Conservation (phyloP, 2,329 filamentous ascomycete genomes). For the Xylaria sp. region DNA sequence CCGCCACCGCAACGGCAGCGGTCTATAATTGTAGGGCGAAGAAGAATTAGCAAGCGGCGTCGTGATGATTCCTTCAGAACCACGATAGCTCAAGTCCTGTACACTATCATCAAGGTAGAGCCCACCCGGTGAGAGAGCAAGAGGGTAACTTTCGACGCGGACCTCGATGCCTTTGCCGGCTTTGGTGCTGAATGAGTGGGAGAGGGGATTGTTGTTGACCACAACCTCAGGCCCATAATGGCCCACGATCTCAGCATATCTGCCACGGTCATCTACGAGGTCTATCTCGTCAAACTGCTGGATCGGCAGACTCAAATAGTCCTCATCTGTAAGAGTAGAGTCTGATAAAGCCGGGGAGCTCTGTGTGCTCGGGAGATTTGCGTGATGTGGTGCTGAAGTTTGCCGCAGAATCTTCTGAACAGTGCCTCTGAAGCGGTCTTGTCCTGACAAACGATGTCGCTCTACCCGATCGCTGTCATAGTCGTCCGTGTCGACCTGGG, state of each 20-base stretch:
- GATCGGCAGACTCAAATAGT: conserved; percentile 42
- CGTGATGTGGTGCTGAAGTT: conserved; percentile 16
- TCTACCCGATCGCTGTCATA: conserved; percentile 21
- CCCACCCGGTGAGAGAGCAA: conserved; percentile 35
- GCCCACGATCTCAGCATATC: conserved; percentile 36
- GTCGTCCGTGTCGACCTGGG: conserved; percentile 39
- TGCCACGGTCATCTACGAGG: conserved; percentile 27
- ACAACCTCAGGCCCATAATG: conserved; percentile 41
- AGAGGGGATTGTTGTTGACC: conserved; percentile 9
- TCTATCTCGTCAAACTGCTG: conserved; percentile 42
- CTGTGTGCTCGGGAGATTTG: conserved; percentile 21
- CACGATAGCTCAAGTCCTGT: conserved; percentile 40
- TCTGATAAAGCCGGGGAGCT: conserved; percentile 45
- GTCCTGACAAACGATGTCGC: conserved; percentile 27
- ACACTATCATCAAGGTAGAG: conserved; percentile 37
- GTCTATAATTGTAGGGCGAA: conserved; percentile 44
- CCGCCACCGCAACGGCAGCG: conserved; percentile 37
- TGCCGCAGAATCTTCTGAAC: conserved; percentile 42
- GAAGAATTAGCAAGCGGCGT: conserved; percentile 25
- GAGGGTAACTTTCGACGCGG: conserved; percentile 24
- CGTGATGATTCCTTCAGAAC: conserved; percentile 41
- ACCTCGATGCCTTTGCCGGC: conserved; percentile 43
- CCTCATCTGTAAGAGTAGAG: conserved; percentile 38
- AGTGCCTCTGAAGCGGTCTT: conserved; percentile 38
- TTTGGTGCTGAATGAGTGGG: conserved; percentile 34